Base-by-base conservation (phyloP, 164 flowering plant genomes). In the Vitis rupestris region DNA sequence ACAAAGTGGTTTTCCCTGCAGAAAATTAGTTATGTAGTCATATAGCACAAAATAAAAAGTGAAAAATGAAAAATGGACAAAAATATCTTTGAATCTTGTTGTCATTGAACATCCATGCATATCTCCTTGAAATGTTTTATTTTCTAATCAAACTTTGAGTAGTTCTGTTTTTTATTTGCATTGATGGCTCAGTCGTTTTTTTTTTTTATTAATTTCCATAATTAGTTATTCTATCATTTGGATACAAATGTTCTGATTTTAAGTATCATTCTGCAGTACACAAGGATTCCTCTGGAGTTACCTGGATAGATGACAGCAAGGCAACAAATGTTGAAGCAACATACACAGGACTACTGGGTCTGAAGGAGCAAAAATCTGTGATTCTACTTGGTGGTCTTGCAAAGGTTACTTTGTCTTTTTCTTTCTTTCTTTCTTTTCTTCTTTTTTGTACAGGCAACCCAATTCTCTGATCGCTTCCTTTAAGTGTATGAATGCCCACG, bases 261-360 rank as follows among this genome's bases (percentile, higher is more conserved):
- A 59, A 10, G 29, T 64, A 44, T 56, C 63, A 70, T 66, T n/a
- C 65, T 79, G 72, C 74, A 83, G 86, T 83, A 19, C 59, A 58
- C 66, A 76, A 58, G 73, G 82, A 83, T 70, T 30, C 47, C 13
- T 50, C 51, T 23, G 86, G 86, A 10, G 59, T 78, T 54, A 79
- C 74, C 47, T 83, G 86, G 86, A 74, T 83, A 65, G 76, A 83
- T 71, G 86, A 83, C 72, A 81, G 86, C 79, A 83, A 83, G 84
- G 86, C 86, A 66, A 83, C 86, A 66, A 83, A 83, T 69, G 80
- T 83, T 19, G 86, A 81, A 68, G 79, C 86, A 65, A 71, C 84
- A 50, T 76, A 76, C 72, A 63, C 84, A 59, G 86, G 82, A 67
- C 44, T 81, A 62, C 70, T 74, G 76, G 81, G 83, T 73, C 75